These are phyloP conservation scores for Globisporangium acanthophoron DNA, from an alignment of 352 stramenopile species.

Conservation along the genomic window DNA sequence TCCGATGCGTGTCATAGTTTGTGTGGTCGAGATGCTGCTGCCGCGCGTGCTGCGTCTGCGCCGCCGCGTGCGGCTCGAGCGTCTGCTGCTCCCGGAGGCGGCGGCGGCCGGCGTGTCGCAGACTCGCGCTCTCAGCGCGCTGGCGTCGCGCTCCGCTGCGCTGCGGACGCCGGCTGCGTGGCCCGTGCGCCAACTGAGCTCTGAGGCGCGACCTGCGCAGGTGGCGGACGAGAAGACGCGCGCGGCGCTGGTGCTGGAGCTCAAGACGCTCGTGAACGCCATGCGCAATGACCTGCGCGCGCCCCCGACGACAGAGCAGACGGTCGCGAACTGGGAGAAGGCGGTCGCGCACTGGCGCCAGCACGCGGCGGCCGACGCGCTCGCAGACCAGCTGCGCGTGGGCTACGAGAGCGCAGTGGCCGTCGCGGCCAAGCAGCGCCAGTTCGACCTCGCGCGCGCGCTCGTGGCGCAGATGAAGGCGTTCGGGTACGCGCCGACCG, in stretches of 20 bases:
- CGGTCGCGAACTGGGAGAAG: conserved; percentile 28
- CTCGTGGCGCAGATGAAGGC: conserved; percentile 45
- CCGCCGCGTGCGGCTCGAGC: conserved; percentile 2
- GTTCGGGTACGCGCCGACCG: conserved; percentile 23
- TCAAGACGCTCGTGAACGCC: conserved; percentile 49
- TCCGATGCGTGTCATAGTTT: conserved; percentile 1
- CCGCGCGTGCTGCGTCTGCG: conserved; percentile 15
- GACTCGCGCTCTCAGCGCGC: neutral
- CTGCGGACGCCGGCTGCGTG: neutral
- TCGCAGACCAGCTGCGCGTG: conserved; percentile 26
- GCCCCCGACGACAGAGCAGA: conserved; percentile 16
- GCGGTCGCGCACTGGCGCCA: conserved; percentile 21
- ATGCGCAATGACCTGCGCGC: conserved; percentile 44
- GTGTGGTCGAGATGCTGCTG: conserved; percentile 9
- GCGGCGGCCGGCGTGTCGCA: neutral
- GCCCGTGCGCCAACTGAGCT: neutral
- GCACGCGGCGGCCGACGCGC: neutral
- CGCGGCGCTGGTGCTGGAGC: conserved; percentile 22
- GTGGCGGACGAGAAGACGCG: conserved; percentile 6
- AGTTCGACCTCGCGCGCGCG: conserved; percentile 40
- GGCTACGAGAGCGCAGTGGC: conserved; percentile 65
- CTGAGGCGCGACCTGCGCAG: neutral
- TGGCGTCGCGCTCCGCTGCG: neutral
- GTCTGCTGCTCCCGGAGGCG: too few species aligned
- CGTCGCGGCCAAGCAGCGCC: conserved; percentile 66